Evolutionary conservation across 2,329 filamentous ascomycete genomes (phyloP).

Genomic region (Coleophoma crateriformis): DNA sequence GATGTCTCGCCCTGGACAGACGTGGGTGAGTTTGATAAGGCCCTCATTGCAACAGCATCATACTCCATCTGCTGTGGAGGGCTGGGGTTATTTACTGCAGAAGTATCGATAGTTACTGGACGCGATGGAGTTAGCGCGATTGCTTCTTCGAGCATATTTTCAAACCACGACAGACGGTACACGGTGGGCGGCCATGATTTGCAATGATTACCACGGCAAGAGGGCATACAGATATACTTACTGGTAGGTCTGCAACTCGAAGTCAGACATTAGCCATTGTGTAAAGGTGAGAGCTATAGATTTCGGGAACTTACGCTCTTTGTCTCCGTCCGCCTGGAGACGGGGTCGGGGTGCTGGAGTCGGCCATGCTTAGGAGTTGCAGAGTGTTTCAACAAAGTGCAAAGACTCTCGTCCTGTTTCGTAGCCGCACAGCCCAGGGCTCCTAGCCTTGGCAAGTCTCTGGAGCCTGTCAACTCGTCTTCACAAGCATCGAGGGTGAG

Average conservation of each 20-base stretch:
- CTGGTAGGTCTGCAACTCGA: constrained; percentile 35
- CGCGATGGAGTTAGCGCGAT: background rate
- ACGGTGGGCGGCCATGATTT: background rate
- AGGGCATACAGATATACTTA: background rate
- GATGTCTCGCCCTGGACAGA: constrained; percentile 25
- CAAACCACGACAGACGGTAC: background rate
- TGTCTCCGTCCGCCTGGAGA: constrained; percentile 22
- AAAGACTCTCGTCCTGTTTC: constrained; percentile 4
- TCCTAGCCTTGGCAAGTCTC: constrained; percentile 18
- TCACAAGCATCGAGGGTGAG: constrained; percentile 18
- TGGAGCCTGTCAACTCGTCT: constrained; percentile 6
- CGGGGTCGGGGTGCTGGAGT: constrained; percentile 13
- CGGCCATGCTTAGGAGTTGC: constrained; percentile 15
- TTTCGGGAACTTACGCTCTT: constrained; percentile 24
- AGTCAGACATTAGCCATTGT: constrained; percentile 13
- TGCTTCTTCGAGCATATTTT: background rate
- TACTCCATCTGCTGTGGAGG: constrained; percentile 23
- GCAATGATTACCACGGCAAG: no score
- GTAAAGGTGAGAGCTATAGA: constrained; percentile 6
- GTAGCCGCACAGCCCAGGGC: constrained; percentile 20
- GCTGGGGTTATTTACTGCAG: constrained; percentile 36
- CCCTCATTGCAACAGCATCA: constrained; percentile 27
- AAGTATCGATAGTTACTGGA: constrained; percentile 46
- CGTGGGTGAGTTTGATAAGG: constrained; percentile 28
- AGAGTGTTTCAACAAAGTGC: constrained; percentile 3